These are phyloP conservation scores for Polychaeton citri DNA, from an alignment of 2,329 filamentous ascomycete species.

Conservation along the genomic window DNA sequence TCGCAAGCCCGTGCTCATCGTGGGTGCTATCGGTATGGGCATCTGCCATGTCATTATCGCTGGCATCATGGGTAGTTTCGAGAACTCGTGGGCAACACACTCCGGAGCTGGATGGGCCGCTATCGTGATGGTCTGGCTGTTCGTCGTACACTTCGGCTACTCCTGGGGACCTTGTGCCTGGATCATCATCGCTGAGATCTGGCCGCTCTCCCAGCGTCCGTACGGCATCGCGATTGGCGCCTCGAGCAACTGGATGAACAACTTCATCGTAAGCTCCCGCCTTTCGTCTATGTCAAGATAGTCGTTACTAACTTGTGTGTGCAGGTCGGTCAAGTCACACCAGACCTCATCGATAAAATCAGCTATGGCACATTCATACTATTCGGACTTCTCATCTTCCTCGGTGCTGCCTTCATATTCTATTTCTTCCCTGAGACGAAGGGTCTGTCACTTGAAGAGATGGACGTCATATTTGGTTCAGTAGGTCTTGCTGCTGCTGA, in stretches of 20 bases:
- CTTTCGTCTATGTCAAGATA: neutral
- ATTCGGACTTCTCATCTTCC: slow-evolving; percentile 51
- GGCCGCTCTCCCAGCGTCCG: slow-evolving; percentile 55
- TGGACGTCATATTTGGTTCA: slow-evolving; percentile 22
- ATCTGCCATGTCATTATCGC: slow-evolving; percentile 46
- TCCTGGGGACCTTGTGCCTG: slow-evolving; percentile 63
- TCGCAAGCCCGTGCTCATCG: slow-evolving; percentile 46
- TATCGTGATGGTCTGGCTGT: slow-evolving; percentile 59
- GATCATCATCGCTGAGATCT: slow-evolving; percentile 58
- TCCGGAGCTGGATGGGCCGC: slow-evolving; percentile 55
- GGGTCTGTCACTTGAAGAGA: slow-evolving; percentile 32
- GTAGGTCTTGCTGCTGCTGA: slow-evolving; percentile 55
- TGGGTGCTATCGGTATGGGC: slow-evolving; percentile 48
- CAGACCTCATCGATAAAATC: slow-evolving; percentile 51
- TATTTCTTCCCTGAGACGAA: slow-evolving; percentile 45
- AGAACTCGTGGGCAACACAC: slow-evolving; percentile 45
- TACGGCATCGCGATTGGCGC: slow-evolving; percentile 60
- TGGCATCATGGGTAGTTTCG: slow-evolving; percentile 48
- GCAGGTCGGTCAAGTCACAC: slow-evolving; percentile 57
- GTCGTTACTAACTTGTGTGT: slow-evolving; percentile 19
- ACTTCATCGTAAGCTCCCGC: slow-evolving; percentile 43
- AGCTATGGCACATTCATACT: slow-evolving; percentile 60
- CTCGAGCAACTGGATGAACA: slow-evolving; percentile 35
- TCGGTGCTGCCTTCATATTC: slow-evolving; percentile 44
- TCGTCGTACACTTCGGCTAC: slow-evolving; percentile 62